Evolutionary conservation across 1,139 yeast species (phyloP).

Genomic region (Yamadazyma membranifaciens): DNA sequence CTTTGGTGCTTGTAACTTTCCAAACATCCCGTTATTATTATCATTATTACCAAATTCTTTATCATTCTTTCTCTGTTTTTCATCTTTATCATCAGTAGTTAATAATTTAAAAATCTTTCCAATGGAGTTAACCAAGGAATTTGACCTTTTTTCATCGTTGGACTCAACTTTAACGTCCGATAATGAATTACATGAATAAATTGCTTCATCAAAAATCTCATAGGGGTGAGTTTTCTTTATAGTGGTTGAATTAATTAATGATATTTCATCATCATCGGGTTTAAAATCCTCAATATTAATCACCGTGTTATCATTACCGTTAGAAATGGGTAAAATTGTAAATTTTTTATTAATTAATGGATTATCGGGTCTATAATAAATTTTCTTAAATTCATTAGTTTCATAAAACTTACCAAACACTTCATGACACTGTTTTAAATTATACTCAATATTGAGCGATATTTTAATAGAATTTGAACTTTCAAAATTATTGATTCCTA

Average conservation of each 20-base stretch:
- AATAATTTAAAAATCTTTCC: slow-evolving; percentile 39
- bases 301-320: slow-evolving; percentile 5
- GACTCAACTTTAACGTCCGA: slow-evolving; percentile 17
- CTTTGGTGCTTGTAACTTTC: slow-evolving; percentile 11
- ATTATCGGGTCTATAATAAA: slow-evolving; percentile 40
- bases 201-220: slow-evolving; percentile 76
- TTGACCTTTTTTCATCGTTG: slow-evolving; percentile 17
- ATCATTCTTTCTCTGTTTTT: not conserved
- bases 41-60: slow-evolving; percentile 2
- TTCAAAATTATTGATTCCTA: slow-evolving; percentile 49
- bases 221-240: slow-evolving; percentile 57
- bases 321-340: slow-evolving; percentile 38
- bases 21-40: slow-evolving; percentile 7
- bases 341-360: slow-evolving; percentile 54
- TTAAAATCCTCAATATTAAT: not conserved
- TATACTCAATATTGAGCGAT: slow-evolving; percentile 29
- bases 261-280: slow-evolving; percentile 9
- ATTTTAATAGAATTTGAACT: slow-evolving; percentile 32
- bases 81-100: slow-evolving; percentile 28
- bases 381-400: slow-evolving; percentile 10
- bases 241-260: slow-evolving; percentile 25
- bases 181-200: slow-evolving; percentile 53
- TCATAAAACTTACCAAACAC: slow-evolving; percentile 18
- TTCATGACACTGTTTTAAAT: slow-evolving; percentile 24
- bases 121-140: slow-evolving; percentile 36